Base-by-base conservation (phyloP, 495 filamentous ascomycete genomes). In the Neurospora sp. region DNA sequence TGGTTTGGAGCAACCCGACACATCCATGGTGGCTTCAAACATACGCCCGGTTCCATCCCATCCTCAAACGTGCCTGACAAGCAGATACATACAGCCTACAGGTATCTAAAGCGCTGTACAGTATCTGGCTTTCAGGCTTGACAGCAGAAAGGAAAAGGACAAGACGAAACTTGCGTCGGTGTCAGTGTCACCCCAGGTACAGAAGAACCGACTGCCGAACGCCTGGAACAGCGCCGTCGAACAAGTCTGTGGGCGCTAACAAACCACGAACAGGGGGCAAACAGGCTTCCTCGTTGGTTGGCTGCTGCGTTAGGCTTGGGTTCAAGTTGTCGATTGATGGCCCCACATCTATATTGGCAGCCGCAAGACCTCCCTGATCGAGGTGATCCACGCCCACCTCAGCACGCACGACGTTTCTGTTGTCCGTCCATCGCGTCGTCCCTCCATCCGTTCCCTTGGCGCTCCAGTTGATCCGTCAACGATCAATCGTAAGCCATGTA, bases 401-500 rank as follows among this genome's bases (percentile, higher is more conserved):
- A 66, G 27, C 53, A 66, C 22, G 53, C 73, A 74, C 77, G 75
- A 71, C 75, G 71, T 73, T 68, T 68, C 73, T 73, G 78, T 74
- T 76, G 77, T 79, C 74, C 74, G 70, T 71, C 74, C 68, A 37
- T 73, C 74, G 71, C 75, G 69, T 71, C 69, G 72, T 72, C 44
- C 74, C 71, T 73, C 73, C 40, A 35, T 31, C 70, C 68, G 42
- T 31, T 73, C 75, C 70, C 73, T 72, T 74, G 69, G 59, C 44
- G 71, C 74, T 73, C 73, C 70, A 73, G 70, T 77, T 75, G 77
- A 68, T 72, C 75, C 73, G 37, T 75, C 39, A 70, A 72, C 73
- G 69, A 73, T 70, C 59, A 46, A 70, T 72, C 73, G 40, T 35
- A 44, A 83, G 82, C 80, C 83, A 86, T 86, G 85, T 86, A 86